Conservation (phyloP, 2,329 filamentous ascomycete species). For the Pseudocercospora vitis region DNA sequence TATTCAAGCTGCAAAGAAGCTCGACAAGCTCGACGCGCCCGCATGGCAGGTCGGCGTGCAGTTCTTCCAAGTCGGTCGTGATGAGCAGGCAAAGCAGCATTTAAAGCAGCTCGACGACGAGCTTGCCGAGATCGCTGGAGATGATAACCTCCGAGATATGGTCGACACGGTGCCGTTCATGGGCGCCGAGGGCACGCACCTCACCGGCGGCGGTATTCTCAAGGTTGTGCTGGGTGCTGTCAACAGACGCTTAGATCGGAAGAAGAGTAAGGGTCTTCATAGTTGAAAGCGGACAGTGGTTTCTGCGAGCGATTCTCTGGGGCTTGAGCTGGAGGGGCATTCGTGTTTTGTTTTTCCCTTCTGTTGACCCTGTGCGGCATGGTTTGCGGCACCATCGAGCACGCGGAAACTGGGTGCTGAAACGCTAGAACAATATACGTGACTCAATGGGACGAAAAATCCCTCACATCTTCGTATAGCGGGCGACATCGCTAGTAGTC, state of each 20-base stretch:
- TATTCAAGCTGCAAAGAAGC: slow-evolving; percentile 63
- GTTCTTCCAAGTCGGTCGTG: slow-evolving; percentile 90
- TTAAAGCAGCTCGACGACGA: slow-evolving; percentile 75
- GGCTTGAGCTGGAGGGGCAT: too few species aligned
- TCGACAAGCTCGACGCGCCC: slow-evolving; percentile 69
- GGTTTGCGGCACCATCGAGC: too few species aligned
- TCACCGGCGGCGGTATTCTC: slow-evolving; percentile 71
- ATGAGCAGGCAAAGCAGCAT: slow-evolving; percentile 62
- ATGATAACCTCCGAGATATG: slow-evolving; percentile 71
- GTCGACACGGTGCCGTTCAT: slow-evolving; percentile 85
- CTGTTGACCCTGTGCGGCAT: too few species aligned
- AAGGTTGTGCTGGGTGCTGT: slow-evolving; percentile 82
- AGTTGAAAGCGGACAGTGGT: neutral
- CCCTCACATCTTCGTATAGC: too few species aligned
- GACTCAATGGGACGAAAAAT: too few species aligned
- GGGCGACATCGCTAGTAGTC: too few species aligned
- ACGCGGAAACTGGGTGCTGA: too few species aligned
- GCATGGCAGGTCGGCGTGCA: slow-evolving; percentile 86
- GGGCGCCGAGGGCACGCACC: slow-evolving; percentile 48
- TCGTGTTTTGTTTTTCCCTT: neutral
- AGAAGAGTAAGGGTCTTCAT: slow-evolving; percentile 21
- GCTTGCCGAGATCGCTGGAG: slow-evolving; percentile 54
- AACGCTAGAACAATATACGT: too few species aligned
- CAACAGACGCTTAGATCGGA: slow-evolving; percentile 63
- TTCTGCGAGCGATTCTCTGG: too few species aligned